Percentiles rank a stretch among this genome's conserved stretches.
These are phyloP conservation scores for Stentor coeruleus DNA, from an alignment of 73 alveolate species.

Conservation along the genomic window DNA sequence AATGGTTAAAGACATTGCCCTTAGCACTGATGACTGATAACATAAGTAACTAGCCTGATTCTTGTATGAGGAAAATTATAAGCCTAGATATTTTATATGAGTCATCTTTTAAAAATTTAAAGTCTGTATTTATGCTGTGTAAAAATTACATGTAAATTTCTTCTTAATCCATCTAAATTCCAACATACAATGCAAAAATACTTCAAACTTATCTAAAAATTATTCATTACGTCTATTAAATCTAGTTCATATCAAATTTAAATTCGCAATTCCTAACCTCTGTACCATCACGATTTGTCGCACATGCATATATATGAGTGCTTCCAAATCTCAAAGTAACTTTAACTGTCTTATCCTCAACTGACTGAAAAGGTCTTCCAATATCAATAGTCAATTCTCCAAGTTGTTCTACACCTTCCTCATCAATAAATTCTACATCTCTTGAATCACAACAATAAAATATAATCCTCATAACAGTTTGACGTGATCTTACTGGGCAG, in stretches of 20 bases:
- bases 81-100: too few species aligned
- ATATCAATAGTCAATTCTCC: slow-evolving; percentile 97
- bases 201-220: too few species aligned
- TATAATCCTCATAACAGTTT: slow-evolving; percentile 94
- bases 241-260: slow-evolving; percentile 70
- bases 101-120: too few species aligned
- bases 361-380: slow-evolving; percentile 94
- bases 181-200: too few species aligned
- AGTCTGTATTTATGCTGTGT: too few species aligned
- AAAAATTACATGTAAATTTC: too few species aligned
- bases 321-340: slow-evolving; percentile 95
- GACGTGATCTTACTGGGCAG: slow-evolving; percentile 98
- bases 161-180: too few species aligned
- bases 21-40: too few species aligned
- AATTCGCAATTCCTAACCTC: slow-evolving; percentile 95
- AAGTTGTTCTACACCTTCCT: slow-evolving; percentile 82
- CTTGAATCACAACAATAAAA: slow-evolving; percentile 89
- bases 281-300: slow-evolving; percentile 94
- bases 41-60: too few species aligned
- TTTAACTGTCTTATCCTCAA: slow-evolving; percentile 96
- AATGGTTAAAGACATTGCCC: too few species aligned
- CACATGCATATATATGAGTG: slow-evolving; percentile 92
- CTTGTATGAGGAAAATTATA: too few species aligned
- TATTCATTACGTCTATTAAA: background rate
- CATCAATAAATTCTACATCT: slow-evolving; percentile 95